Percentiles rank a stretch among this genome's conserved stretches.
phyloP scores from a whole-genome alignment of 2,329 filamentous ascomycete species.

The Sclerotinia subarctica region DNA sequence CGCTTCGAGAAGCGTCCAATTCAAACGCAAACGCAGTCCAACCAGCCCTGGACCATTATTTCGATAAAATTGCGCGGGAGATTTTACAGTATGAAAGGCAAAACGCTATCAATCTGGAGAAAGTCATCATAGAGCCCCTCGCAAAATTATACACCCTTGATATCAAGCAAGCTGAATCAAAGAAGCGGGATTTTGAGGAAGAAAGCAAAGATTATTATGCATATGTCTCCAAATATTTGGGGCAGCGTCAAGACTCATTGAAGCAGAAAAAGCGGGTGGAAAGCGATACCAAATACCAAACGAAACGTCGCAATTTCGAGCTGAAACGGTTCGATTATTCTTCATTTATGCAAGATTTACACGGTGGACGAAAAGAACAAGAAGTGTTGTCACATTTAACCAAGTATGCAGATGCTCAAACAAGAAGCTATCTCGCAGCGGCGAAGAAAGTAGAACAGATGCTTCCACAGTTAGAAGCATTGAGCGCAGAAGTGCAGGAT shows the following conservation, averaged over 20 bases:
- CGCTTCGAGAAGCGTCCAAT: conserved; percentile 79
- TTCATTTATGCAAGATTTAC: conserved; percentile 98
- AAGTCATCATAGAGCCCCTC: conserved; percentile 91
- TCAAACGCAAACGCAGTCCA: conserved; percentile 97
- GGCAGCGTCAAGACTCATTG: conserved; percentile 88
- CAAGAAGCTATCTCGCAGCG: conserved; percentile 74
- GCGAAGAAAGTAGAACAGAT: conserved; percentile 85
- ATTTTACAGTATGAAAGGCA: conserved; percentile 83
- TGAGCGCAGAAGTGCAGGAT: conserved; percentile 84
- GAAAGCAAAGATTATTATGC: conserved; percentile 98
- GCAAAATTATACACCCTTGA: conserved; percentile 89
- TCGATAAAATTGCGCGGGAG: conserved; percentile 91
- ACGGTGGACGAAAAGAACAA: conserved; percentile 96
- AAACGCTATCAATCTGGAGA: conserved; percentile 81
- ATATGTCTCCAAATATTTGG: conserved; percentile 93
- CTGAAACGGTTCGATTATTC: conserved; percentile 98
- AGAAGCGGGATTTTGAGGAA: conserved; percentile 97
- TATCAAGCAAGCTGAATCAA: conserved; percentile 95
- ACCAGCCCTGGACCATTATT: conserved; percentile 95
- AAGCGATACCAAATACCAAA: conserved; percentile 94
- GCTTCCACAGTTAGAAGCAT: conserved; percentile 83
- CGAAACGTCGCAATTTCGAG: conserved; percentile 90
- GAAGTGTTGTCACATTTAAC: conserved; percentile 94
- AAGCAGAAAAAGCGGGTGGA: conserved; percentile 97
- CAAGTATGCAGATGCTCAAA: conserved; percentile 88